These are phyloP conservation scores for Penicillium manginii DNA, from an alignment of 495 filamentous ascomycete genomes.

Conservation along the genomic window DNA sequence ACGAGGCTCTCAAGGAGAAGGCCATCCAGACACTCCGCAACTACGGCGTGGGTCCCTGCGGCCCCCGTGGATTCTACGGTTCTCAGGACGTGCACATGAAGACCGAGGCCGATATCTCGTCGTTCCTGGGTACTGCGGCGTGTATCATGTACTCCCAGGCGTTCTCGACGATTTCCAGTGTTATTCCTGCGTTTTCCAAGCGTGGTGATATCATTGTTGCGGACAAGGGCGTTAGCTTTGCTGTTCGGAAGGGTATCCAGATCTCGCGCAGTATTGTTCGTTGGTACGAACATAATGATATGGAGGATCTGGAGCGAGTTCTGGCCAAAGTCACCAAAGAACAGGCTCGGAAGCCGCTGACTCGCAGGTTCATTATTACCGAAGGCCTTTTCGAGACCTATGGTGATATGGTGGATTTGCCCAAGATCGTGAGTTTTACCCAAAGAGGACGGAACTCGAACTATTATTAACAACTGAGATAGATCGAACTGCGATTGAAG, in stretches of 20 bases:
- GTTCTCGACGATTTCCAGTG: conserved; percentile 90
- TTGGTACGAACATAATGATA: conserved; percentile 97
- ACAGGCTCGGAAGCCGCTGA: conserved; percentile 85
- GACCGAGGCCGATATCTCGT: conserved; percentile 90
- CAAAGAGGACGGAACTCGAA: not conserved
- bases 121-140: conserved; percentile 79
- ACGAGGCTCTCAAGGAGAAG: conserved; percentile 90
- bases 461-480: conserved; percentile 5
- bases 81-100: conserved; percentile 99
- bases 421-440: conserved; percentile 69
- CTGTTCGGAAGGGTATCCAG: conserved; percentile 92
- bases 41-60: conserved; percentile 95
- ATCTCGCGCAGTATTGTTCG: conserved; percentile 85
- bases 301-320: conserved; percentile 88
- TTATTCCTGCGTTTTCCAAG: conserved; percentile 96
- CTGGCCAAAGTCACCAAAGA: conserved; percentile 85
- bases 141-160: conserved; percentile 96
- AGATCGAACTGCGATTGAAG: conserved; percentile 87
- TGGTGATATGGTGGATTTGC: conserved; percentile 84
- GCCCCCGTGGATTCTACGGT: conserved; percentile 96
- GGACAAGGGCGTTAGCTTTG: conserved; percentile 92
- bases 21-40: conserved; percentile 90
- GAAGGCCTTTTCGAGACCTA: conserved; percentile 92
- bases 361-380: conserved; percentile 92
- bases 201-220: conserved; percentile 97